A percentile compares a stretch with the other conserved stretches of the same genome.
Conservation (phyloP, 768 basidiomycete species). For the Psilocybe sp. region DNA sequence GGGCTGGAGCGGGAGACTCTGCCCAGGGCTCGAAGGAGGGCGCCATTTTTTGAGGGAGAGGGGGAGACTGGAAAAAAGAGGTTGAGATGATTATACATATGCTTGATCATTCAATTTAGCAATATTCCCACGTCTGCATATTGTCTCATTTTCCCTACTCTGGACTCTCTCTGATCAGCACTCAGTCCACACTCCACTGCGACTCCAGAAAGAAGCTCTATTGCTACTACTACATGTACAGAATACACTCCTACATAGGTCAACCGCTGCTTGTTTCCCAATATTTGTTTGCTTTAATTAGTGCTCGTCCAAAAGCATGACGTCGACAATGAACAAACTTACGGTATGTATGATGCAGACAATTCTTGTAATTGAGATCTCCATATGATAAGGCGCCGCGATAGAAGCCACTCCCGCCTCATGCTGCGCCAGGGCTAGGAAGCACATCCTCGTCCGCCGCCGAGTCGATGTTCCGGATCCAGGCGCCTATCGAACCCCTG, state of each 20-base stretch:
- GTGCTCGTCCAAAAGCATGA: no score
- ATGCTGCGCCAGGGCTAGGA: no score
- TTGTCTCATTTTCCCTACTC: slow-evolving; percentile 7
- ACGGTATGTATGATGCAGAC: no score
- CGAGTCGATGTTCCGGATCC: slow-evolving; percentile 92
- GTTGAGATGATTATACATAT: slow-evolving; percentile 27
- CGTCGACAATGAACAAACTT: no score
- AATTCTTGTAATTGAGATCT: no score
- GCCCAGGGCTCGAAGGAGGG: slow-evolving; percentile 25
- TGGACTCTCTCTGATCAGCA: neutral
- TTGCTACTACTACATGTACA: no score
- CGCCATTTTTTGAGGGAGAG: slow-evolving; percentile 20
- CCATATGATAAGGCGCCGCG: no score
- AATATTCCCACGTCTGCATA: slow-evolving; percentile 29
- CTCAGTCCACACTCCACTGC: neutral
- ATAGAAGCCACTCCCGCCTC: no score
- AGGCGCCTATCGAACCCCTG: slow-evolving; percentile 93
- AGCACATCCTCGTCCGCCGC: slow-evolving; percentile 22
- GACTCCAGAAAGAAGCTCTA: no score
- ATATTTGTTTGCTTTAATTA: no score
- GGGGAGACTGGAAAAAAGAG: slow-evolving; percentile 19
- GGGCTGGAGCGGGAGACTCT: slow-evolving; percentile 24
- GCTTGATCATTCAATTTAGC: slow-evolving; percentile 26
- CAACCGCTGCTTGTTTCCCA: no score
- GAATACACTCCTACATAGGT: no score